phyloP scores from a whole-genome alignment of 345 rosid genomes.

The Lepidium sativum region DNA sequence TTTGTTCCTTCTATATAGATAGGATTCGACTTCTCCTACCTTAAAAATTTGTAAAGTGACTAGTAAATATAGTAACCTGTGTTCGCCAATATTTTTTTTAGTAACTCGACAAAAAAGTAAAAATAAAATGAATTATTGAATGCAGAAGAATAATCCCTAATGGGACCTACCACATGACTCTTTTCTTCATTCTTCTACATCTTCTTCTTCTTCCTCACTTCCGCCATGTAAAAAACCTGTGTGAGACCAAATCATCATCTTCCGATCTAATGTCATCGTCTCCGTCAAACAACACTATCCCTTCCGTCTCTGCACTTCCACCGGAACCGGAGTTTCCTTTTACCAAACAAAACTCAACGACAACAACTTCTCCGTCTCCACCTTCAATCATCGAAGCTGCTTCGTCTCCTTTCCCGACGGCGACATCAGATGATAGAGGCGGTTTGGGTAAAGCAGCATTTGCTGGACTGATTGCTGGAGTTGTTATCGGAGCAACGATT shows the following conservation, averaged over 20 bases:
- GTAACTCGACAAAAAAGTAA: too few species aligned
- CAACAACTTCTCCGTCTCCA: not conserved
- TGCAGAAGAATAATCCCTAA: not conserved
- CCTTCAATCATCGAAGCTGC: not conserved
- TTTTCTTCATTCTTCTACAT: not conserved
- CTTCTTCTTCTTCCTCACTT: not conserved
- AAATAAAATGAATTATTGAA: too few species aligned
- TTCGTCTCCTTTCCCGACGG: not conserved
- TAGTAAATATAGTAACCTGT: too few species aligned
- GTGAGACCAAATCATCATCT: not conserved
- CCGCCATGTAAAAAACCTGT: constrained; percentile 3
- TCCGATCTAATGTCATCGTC: constrained; percentile 9
- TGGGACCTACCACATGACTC: constrained; percentile 2
- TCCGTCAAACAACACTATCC: constrained; percentile 6
- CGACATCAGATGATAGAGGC: not conserved
- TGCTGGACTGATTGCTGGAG: not conserved
- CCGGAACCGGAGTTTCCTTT: constrained; percentile 6
- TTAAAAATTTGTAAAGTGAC: too few species aligned
- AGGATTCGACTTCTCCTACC: too few species aligned
- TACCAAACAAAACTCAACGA: not conserved
- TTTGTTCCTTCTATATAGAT: too few species aligned
- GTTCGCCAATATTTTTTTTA: too few species aligned
- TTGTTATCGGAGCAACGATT: constrained; percentile 11
- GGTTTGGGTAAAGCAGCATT: not conserved
- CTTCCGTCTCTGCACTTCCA: not conserved